phyloP scores from a whole-genome alignment of 129 eudicot species.

The Sambucus nigra region DNA sequence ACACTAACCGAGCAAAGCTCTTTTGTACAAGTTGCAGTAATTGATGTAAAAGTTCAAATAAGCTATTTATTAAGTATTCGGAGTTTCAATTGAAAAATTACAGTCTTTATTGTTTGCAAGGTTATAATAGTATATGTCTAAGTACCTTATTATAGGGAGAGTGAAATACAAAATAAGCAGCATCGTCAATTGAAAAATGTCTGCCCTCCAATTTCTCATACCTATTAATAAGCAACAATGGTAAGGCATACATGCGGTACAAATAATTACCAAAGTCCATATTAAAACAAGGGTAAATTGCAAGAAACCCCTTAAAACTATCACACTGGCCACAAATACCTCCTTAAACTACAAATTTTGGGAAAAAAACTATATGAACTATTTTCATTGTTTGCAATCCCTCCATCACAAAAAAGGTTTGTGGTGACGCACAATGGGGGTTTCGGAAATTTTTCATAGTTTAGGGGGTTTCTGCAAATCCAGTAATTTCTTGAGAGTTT shows the following conservation, averaged over 20 bases:
- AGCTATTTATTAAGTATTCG: neutral
- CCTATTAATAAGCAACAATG: constrained; percentile 24
- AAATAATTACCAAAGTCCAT: neutral
- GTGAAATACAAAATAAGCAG: constrained; percentile 84
- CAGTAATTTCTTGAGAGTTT: too few relatives aligned
- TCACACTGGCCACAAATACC: too few relatives aligned
- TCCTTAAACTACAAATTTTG: too few relatives aligned
- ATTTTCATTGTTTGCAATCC: too few relatives aligned
- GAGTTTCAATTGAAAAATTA: neutral
- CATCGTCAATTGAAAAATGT: constrained; percentile 66
- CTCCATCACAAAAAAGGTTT: too few relatives aligned
- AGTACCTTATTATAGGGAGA: constrained; percentile 96
- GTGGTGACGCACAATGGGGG: too few relatives aligned
- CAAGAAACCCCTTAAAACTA: too few relatives aligned
- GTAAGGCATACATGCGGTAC: constrained; percentile 7
- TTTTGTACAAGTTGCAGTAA: constrained; percentile 95
- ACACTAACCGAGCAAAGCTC: constrained; percentile 84
- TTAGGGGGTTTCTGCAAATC: too few relatives aligned
- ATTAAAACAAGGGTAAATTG: neutral
- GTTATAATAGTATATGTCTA: neutral
- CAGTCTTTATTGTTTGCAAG: neutral
- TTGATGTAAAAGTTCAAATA: constrained; percentile 17
- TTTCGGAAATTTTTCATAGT: too few relatives aligned
- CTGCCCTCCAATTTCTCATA: constrained; percentile 78
- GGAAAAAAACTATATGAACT: too few relatives aligned